Conservation (phyloP, 2,329 filamentous ascomycete species). For the Grosmannia huntii region DNA sequence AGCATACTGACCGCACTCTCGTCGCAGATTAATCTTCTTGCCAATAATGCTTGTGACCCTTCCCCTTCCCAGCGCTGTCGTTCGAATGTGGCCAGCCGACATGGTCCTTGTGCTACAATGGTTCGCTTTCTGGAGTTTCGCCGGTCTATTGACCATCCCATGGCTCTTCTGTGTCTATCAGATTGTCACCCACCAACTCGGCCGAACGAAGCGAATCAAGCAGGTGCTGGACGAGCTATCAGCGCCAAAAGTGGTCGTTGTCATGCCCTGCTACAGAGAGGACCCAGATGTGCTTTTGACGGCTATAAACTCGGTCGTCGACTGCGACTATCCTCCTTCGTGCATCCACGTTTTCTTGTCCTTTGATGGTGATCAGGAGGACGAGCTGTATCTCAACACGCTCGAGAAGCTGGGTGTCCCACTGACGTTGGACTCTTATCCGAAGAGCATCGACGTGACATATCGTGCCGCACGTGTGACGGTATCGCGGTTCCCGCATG, state of each 20-base stretch:
- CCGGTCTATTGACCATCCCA: conserved; percentile 70
- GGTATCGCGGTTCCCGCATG: conserved; percentile 82
- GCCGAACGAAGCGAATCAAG: conserved; percentile 70
- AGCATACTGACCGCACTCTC: background rate
- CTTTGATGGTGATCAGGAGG: conserved; percentile 81
- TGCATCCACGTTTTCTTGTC: conserved; percentile 93
- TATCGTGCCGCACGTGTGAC: conserved; percentile 79
- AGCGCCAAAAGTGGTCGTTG: conserved; percentile 86
- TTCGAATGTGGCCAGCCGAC: conserved; percentile 53
- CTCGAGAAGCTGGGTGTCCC: conserved; percentile 77
- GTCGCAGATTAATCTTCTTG: conserved; percentile 61
- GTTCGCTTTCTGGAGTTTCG: conserved; percentile 94
- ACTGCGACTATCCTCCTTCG: conserved; percentile 83
- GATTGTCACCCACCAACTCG: conserved; percentile 75
- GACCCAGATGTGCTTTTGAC: conserved; percentile 71
- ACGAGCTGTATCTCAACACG: conserved; percentile 79
- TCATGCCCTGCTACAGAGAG: conserved; percentile 96
- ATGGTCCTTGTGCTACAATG: conserved; percentile 71
- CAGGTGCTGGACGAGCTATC: conserved; percentile 70
- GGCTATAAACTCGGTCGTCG: conserved; percentile 81
- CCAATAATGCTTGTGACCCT: conserved; percentile 91
- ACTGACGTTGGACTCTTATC: conserved; percentile 62
- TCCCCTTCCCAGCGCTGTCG: conserved; percentile 62
- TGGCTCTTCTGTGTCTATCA: conserved; percentile 93
- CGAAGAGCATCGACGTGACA: conserved; percentile 78